A percentile compares a stretch with the other conserved stretches of the same genome.
phyloP scores from a whole-genome alignment of 1,284 basidiomycete species.

The Ceraceosorus bombacis region DNA sequence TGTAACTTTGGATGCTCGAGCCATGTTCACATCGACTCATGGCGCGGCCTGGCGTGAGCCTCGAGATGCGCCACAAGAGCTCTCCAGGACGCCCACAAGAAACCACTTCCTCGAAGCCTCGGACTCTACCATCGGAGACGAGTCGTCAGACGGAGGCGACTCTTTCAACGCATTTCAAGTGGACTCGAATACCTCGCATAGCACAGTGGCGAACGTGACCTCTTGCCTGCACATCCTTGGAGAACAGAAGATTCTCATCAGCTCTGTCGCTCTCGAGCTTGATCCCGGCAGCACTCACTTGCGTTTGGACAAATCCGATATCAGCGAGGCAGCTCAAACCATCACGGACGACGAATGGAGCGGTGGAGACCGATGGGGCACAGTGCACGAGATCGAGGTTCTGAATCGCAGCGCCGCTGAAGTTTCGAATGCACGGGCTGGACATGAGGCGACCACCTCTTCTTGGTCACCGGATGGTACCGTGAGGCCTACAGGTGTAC shows the following conservation, averaged over 20 bases:
- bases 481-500: slow-evolving; percentile 9
- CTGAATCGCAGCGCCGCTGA: slow-evolving; percentile 1
- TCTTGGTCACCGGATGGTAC: not conserved
- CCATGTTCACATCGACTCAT: too few species aligned
- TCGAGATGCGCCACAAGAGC: too few species aligned
- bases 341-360: slow-evolving; percentile 4
- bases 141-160: not conserved
- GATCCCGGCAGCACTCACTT: slow-evolving; percentile 6
- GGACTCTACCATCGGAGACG: too few species aligned
- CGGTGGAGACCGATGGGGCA: slow-evolving; percentile 12
- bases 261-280: slow-evolving; percentile 2
- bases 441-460: not conserved
- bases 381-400: slow-evolving; percentile 9
- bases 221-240: slow-evolving; percentile 6
- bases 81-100: too few species aligned
- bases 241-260: slow-evolving; percentile 1
- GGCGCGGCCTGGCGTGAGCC: too few species aligned
- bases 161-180: not conserved
- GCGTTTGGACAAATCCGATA: not conserved
- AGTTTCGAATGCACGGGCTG: not conserved
- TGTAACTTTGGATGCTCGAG: too few species aligned
- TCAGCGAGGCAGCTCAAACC: not conserved
- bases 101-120: too few species aligned
- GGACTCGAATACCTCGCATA: not conserved
- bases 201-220: not conserved